Percentiles rank a stretch among this genome's conserved stretches.
Evolutionary conservation across 345 rosid species (phyloP).

Genomic region (Euphorbia pulcherrima): DNA sequence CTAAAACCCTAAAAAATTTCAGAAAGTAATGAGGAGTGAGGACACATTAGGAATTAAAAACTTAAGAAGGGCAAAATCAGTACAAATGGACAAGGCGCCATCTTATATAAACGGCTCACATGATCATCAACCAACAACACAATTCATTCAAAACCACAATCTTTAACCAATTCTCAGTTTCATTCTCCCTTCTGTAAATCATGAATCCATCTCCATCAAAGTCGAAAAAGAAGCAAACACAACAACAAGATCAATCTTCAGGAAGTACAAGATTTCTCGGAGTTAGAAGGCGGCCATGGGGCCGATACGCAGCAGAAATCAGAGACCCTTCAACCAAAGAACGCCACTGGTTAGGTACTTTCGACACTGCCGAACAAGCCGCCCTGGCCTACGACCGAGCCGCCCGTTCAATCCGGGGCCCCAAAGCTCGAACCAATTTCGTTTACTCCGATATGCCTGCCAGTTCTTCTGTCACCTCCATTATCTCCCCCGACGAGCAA

Average conservation of each 20-base stretch:
- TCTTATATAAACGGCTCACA: conserved; percentile 13
- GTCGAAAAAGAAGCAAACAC: conserved; percentile 52
- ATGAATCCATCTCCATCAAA: conserved; percentile 54
- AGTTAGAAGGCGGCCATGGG: conserved; percentile 84
- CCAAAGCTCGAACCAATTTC: conserved; percentile 72
- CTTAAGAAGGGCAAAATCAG: background rate
- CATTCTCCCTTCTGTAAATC: background rate
- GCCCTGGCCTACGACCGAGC: conserved; percentile 83
- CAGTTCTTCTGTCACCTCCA: conserved; percentile 70
- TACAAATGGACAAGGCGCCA: background rate
- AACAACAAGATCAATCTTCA: conserved; percentile 10
- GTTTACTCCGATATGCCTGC: conserved; percentile 77
- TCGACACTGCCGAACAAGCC: conserved; percentile 81
- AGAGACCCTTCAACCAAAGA: conserved; percentile 79
- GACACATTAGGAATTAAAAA: background rate
- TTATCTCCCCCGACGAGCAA: conserved; percentile 55
- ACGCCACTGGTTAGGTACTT: conserved; percentile 85
- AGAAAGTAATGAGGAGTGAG: conserved; percentile 1
- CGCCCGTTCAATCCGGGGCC: conserved; percentile 74
- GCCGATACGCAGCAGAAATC: conserved; percentile 79
- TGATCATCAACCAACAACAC: background rate
- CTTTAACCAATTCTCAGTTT: background rate
- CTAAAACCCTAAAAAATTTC: background rate
- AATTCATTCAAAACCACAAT: background rate
- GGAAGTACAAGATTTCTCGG: conserved; percentile 52